These are phyloP conservation scores for Styphnolobium japonicum DNA, from an alignment of 306 rosid genomes.

Conservation along the genomic window DNA sequence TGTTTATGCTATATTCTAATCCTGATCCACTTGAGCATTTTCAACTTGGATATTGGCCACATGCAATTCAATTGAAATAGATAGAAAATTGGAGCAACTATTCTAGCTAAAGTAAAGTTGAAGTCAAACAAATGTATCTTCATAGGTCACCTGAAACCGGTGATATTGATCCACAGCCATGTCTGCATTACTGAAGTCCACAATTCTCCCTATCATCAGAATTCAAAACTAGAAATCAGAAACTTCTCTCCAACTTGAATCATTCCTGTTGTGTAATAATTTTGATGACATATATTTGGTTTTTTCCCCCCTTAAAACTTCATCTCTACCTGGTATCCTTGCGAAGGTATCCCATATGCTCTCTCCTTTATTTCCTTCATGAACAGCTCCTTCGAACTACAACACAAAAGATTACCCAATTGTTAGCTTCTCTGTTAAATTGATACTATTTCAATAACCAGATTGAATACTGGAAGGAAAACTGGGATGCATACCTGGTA, in stretches of 20 bases:
- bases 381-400: slow-evolving; percentile 85
- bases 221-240: slow-evolving; percentile 30
- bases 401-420: neutral
- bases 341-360: slow-evolving; percentile 89
- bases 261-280: neutral
- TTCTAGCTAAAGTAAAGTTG: slow-evolving; percentile 4
- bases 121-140: slow-evolving; percentile 15
- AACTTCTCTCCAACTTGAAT: neutral
- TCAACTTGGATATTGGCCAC: neutral
- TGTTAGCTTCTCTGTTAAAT: neutral
- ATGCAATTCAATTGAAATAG: neutral
- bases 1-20: slow-evolving; percentile 12
- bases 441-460: neutral
- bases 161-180: slow-evolving; percentile 95
- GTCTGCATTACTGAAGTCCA: slow-evolving; percentile 93
- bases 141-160: slow-evolving; percentile 68
- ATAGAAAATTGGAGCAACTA: slow-evolving; percentile 6
- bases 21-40: neutral
- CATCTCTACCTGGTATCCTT: slow-evolving; percentile 58
- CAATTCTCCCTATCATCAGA: slow-evolving; percentile 64
- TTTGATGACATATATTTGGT: neutral
- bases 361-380: slow-evolving; percentile 89
- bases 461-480: neutral
- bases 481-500: slow-evolving; percentile 60
- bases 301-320: neutral